Base-by-base conservation (phyloP, 2,329 filamentous ascomycete genomes). In the Tolypocladium nubicola region DNA sequence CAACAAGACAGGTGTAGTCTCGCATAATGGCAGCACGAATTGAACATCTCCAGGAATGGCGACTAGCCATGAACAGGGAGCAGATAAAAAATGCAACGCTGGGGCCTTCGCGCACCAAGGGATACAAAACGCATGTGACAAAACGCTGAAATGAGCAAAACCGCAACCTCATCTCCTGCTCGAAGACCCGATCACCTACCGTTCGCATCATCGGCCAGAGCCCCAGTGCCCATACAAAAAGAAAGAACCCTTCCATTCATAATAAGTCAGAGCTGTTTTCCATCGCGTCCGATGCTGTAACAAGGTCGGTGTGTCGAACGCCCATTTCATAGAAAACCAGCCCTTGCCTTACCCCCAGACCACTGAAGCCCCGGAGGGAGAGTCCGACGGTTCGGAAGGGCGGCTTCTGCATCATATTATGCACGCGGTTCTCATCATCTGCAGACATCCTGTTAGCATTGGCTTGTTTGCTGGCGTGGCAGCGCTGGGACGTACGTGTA, bases 381-480 rank as follows among this genome's bases (percentile, higher is more conserved):
- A 93, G 90, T 89, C 81, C 77, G 77, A 78, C 77, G 81, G 77
- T 79, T 80, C 77, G 80, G 77, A 75, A 77, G 80, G 76, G 78
- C 80, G 79, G 80, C 66, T 88, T 81, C 80, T 73, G 72, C 79
- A 80, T 97, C 94, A 96, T 90, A 85, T 85, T 79, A 75, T 85
- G 87, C 94, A 97, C 93, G 85, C 89, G 84, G 89, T 89, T 96
- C 96, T 99, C 94, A 97, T 99, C 93, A 97, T 95, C 91, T 97
- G 69, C 3, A 58, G 54, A 53, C 54, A 54, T 60, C 63, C 64
- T 56, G 66, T 76, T 68, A 77, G 71, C 57, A 56, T 13, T 19
- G n/a, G 16, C 9, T 35, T 33, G 57, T 35, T n/a, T 54, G 56
- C 43, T 5, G 58, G 64, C 60, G 61, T 61, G 63, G 53, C 10